A percentile compares a stretch with the other conserved stretches of the same genome.
These are phyloP conservation scores for Colletotrichum tamarilloi DNA, from an alignment of 2,329 filamentous ascomycete species.

Conservation along the genomic window DNA sequence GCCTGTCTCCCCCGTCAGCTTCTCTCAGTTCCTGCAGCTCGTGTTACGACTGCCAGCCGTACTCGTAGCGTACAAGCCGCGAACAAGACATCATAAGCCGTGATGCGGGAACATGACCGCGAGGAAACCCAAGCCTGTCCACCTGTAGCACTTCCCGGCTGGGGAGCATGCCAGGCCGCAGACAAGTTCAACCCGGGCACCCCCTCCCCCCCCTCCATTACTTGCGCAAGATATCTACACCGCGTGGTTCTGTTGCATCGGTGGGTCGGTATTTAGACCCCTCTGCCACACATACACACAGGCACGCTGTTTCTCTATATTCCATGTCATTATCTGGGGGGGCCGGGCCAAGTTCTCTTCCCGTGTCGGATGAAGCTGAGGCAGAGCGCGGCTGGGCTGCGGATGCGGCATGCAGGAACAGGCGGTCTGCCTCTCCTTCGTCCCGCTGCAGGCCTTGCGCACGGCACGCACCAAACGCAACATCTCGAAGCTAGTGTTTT, in stretches of 20 bases:
- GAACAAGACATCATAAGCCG: neutral
- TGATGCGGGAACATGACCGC: neutral
- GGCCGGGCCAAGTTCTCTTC: slow-evolving; percentile 4
- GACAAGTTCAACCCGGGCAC: neutral
- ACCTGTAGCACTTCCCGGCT: neutral
- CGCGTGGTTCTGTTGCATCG: slow-evolving; percentile 14
- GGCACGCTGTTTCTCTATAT: neutral
- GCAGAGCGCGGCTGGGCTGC: slow-evolving; percentile 8
- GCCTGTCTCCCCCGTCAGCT: slow-evolving; percentile 9
- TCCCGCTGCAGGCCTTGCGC: slow-evolving; percentile 19
- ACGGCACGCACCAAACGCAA: slow-evolving; percentile 14
- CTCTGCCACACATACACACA: neutral
- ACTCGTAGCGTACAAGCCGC: neutral
- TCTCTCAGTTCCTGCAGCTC: neutral
- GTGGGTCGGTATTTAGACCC: neutral
- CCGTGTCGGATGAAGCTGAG: slow-evolving; percentile 31
- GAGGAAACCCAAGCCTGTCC: neutral
- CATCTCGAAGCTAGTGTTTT: slow-evolving; percentile 28
- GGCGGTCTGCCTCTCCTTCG: neutral
- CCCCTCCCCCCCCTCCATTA: neutral
- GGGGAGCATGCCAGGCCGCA: neutral
- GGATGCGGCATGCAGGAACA: slow-evolving; percentile 10
- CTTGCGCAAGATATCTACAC: neutral
- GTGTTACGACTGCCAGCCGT: slow-evolving; percentile 6
- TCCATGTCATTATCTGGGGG: slow-evolving; percentile 1